Base-by-base conservation (phyloP, 495 filamentous ascomycete species). In the Podospora conica region DNA sequence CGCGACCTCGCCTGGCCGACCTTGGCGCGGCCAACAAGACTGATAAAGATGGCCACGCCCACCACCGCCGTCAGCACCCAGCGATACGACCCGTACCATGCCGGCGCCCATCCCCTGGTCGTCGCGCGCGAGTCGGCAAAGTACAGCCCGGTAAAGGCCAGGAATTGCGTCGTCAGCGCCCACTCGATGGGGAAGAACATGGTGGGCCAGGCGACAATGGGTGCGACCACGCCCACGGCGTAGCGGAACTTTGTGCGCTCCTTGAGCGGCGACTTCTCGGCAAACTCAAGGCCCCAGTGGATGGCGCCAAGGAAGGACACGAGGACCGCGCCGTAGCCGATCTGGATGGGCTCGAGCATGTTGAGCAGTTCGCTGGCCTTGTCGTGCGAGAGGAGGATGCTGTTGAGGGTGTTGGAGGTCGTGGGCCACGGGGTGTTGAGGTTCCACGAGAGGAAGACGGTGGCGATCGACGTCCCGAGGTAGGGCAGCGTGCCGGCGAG, bases 1-100 rank as follows among this genome's bases (percentile, higher is more conserved):
- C 70, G 74, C 20, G 71, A 65, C 5, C 74, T 70, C 53, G 77
- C 78, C 65, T 89, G 85, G 61, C 86, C 86, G 73, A 98, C 90
- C 76, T 94, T 88, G 70, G 93, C 91, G 65, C 95, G 85, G 48
- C 91, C 93, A 69, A 98, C 84, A 72, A 98, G 82, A 68, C 86
- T 93, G 66, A 92, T 80, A n/a, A 96, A 85, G 70, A 98, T 93
- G 69, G 89, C 90, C 56, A 84, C 84, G 55, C 95, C 96, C 63
- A 98, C 95, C 29, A 98, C 78, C 75, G 96, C 96, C 20, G 95
- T 98, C 75, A 98, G 84, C 11, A 97, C 90, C 76, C 97, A 98
- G 61, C 95, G 91, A 81, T 98, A 98, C 53, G 88, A 90, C 69
- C 83, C 84, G 77, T 98, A 98, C 95, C 95, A 98, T 53, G 83